Evolutionary conservation across 192 early-diverging fungal species (phyloP).

Genomic region (Coemansia sp.): DNA sequence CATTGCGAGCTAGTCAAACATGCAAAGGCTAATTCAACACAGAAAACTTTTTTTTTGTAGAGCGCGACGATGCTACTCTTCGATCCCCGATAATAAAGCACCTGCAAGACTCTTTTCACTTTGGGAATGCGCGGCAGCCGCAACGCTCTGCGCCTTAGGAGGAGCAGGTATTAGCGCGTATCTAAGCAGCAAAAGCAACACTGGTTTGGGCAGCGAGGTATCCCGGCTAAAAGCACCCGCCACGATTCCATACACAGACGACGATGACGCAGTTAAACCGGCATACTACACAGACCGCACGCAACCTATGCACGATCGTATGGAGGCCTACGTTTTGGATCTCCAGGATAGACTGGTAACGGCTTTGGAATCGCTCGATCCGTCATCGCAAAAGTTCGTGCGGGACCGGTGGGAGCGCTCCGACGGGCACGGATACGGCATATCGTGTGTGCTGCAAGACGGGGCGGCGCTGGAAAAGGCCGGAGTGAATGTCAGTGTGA

Average conservation of each 20-base stretch:
- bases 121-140: neutral
- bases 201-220: conserved; percentile 32
- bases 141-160: neutral
- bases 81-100: neutral
- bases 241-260: conserved; percentile 36
- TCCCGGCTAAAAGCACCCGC: conserved; percentile 14
- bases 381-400: conserved; percentile 62
- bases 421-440: conserved; percentile 90
- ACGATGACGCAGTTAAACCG: conserved; percentile 17
- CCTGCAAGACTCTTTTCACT: conserved; percentile 5
- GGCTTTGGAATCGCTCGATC: conserved; percentile 65
- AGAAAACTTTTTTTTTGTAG: neutral
- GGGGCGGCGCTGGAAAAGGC: conserved; percentile 97
- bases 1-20: neutral
- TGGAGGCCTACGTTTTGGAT: conserved; percentile 77
- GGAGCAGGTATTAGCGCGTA: conserved; percentile 6
- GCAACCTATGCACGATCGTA: conserved; percentile 74
- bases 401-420: conserved; percentile 82
- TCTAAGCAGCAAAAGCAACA: neutral
- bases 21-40: neutral
- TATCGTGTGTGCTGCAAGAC: conserved; percentile 89
- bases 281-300: conserved; percentile 31
- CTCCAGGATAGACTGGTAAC: conserved; percentile 78
- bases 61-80: conserved; percentile 1
- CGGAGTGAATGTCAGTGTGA: conserved; percentile 91